Percentiles rank a stretch among this genome's conserved stretches.
Evolutionary conservation across 2,329 filamentous ascomycete genomes (phyloP).

Genomic region (Mycogone perniciosa): DNA sequence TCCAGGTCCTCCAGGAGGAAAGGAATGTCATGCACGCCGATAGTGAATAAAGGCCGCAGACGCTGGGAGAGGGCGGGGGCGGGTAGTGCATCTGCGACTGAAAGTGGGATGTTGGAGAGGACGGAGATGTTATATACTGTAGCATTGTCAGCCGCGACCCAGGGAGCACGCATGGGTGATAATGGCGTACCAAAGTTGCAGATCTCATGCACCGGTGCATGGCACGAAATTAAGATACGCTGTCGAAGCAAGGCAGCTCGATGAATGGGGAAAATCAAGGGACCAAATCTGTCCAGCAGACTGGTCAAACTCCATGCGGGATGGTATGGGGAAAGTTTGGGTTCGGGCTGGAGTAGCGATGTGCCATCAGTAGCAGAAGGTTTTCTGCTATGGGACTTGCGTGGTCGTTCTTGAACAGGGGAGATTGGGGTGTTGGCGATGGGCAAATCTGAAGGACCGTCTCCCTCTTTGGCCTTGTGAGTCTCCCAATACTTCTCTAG

Average conservation of each 20-base stretch:
- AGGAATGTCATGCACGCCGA: slow-evolving; percentile 89
- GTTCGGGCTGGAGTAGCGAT: slow-evolving; percentile 50
- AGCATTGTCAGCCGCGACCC: background rate
- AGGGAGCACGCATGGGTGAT: slow-evolving; percentile 15
- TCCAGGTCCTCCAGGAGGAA: slow-evolving; percentile 61
- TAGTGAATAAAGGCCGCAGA: slow-evolving; percentile 78
- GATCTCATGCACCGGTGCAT: slow-evolving; percentile 75
- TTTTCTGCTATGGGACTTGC: slow-evolving; percentile 45
- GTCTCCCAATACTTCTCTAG: slow-evolving; percentile 77
- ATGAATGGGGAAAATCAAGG: slow-evolving; percentile 85
- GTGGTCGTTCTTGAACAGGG: slow-evolving; percentile 23
- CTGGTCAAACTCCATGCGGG: slow-evolving; percentile 76
- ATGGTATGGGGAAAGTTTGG: slow-evolving; percentile 70
- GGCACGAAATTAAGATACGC: slow-evolving; percentile 78
- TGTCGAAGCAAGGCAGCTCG: slow-evolving; percentile 80
- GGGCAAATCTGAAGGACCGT: slow-evolving; percentile 21
- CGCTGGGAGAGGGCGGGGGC: slow-evolving; percentile 55
- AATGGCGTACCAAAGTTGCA: slow-evolving; percentile 75
- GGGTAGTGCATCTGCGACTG: slow-evolving; percentile 64
- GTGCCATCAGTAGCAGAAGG: slow-evolving; percentile 58
- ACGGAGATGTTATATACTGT: slow-evolving; percentile 94
- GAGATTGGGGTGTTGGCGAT: slow-evolving; percentile 33
- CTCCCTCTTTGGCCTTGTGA: slow-evolving; percentile 34
- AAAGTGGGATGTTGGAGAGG: slow-evolving; percentile 77
- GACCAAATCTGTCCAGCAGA: slow-evolving; percentile 78